A percentile compares a stretch with the other conserved stretches of the same genome.
phyloP scores from a whole-genome alignment of 2,329 filamentous ascomycete species.

The Sclerotinia borealis region DNA sequence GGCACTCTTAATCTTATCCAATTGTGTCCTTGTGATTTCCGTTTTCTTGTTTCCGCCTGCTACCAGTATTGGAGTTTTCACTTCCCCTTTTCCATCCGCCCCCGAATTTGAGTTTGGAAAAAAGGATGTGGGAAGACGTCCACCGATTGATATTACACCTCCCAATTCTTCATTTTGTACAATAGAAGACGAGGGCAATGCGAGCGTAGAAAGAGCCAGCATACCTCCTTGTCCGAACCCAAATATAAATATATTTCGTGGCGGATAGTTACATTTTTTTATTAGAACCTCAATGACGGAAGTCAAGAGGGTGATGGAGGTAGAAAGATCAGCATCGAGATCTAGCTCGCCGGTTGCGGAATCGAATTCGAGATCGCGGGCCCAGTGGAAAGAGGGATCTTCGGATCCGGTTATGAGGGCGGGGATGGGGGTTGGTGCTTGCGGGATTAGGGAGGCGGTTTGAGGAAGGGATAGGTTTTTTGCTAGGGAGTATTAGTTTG shows the following conservation, averaged over 20 bases:
- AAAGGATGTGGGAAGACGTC: conserved; percentile 41
- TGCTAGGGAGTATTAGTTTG: conserved; percentile 16
- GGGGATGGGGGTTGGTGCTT: conserved; percentile 54
- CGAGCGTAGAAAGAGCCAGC: conserved; percentile 41
- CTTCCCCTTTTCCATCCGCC: conserved; percentile 43
- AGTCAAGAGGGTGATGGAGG: conserved; percentile 37
- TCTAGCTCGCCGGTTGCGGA: conserved; percentile 46
- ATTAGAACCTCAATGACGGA: conserved; percentile 41
- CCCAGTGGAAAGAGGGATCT: conserved; percentile 47
- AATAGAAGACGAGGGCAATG: not conserved
- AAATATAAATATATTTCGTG: conserved; percentile 46
- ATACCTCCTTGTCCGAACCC: conserved; percentile 54
- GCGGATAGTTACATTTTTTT: conserved; percentile 42
- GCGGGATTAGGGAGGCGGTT: conserved; percentile 56
- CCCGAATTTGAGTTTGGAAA: conserved; percentile 27
- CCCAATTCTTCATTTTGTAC: conserved; percentile 38
- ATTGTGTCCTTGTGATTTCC: conserved; percentile 55
- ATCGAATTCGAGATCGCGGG: conserved; percentile 53
- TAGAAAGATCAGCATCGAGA: conserved; percentile 46
- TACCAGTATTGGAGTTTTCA: conserved; percentile 57
- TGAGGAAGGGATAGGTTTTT: conserved; percentile 57
- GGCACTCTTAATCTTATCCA: conserved; percentile 56
- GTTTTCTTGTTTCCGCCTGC: conserved; percentile 49
- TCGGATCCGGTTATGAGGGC: conserved; percentile 38
- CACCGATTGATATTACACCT: conserved; percentile 60